Evolutionary conservation across 2,329 filamentous ascomycete genomes (phyloP), one percentile per base, ranked within the genome.

Genomic region (Aspergillus sergii): DNA sequence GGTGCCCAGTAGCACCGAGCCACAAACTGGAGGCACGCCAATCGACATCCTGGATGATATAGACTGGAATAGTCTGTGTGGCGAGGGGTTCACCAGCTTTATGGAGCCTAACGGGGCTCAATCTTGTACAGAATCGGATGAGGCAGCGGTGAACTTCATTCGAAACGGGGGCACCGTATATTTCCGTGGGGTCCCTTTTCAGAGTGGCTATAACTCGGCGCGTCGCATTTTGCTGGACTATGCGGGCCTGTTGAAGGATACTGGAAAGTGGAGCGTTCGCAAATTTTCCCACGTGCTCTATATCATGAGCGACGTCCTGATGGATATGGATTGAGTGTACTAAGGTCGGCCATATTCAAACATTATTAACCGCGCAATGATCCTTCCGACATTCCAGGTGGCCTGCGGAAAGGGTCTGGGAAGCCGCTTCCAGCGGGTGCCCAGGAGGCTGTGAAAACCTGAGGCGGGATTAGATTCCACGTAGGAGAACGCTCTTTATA

Each of bases 261-360:
- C 84, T 57, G 83, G 82, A 16, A 79, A 82, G 41, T 84, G 83
- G 82, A 83, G 81, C 65, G 79, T 81, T 50, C 76, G 80, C 60
- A 83, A 82, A 2, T 83, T 84, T 66, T 82, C 79, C 4, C 80
- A 84, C 66, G 82, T 85, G 57, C 69, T 85, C 56, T 81, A 84
- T 66, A 85, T 85, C 32, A 85, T 86, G 84, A 84, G 83, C 68
- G 83, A 85, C 73, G 75, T 77, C 11, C 65, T 78, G 34, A 74
- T 78, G 73, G 75, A 77, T 48, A 71, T 75, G 45, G 75, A 77
- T 50, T 76, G 64, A 75, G 23, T 34, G 3, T 39, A 23, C 21
- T 39, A 9, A 23, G n/a, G 5, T 28, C 14, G 32, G 30, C 9
- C 14, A 12, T 32, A 10, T 9, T 4, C 4, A 21, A 14, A 51